Evolutionary conservation across 345 rosid species (phyloP), one percentile per base, ranked within the genome.

Genomic region (Anacardium occidentale): DNA sequence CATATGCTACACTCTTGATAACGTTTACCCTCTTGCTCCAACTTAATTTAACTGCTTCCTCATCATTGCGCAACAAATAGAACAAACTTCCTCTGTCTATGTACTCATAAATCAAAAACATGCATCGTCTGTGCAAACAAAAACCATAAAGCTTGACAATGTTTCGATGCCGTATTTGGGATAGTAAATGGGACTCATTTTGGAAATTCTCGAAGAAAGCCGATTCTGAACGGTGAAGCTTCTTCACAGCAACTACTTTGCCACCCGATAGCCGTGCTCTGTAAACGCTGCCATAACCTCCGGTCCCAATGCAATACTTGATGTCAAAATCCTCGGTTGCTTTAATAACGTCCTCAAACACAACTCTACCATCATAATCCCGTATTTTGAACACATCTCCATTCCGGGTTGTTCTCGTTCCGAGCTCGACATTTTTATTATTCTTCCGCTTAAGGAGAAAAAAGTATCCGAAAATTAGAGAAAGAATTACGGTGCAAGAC

Each of bases 21-120:
- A 74, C 34, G 25, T 66, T 66, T 40, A 66, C 71, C 26, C 77
- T 66, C 17, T 32, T 48, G 34, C 4, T 59, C 77, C 77, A 74
- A 48, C 66, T 60, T 60, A 50, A 14, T 11, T 50, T 17, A 50
- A 15, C 15, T 13, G n/a, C 53, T 50, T 50, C 53, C 2, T 50
- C 18, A 13, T 50, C 18, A 0, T 50, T 50, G 18, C 53, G n/a
- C 18, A 50, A 14, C 15, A 5, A 17, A 74, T 21, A 57, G 22
- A 57, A 66, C 29, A 74, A 58, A 52, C 72, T 66, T 10, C 72
- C 71, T 0, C 20, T 47, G 21, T 66, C 52, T 37, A 74, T 6
- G 60, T 45, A 74, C 3, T 66, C 37, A 13, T 66, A 74, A 32
- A 74, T 37, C 66, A 66, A 34, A 54, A 74, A 74, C 72, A 59